Percentiles rank a stretch among this genome's conserved stretches.
Conservation (phyloP, 1,284 basidiomycete species). For the Salmacisia buchloeana region DNA sequence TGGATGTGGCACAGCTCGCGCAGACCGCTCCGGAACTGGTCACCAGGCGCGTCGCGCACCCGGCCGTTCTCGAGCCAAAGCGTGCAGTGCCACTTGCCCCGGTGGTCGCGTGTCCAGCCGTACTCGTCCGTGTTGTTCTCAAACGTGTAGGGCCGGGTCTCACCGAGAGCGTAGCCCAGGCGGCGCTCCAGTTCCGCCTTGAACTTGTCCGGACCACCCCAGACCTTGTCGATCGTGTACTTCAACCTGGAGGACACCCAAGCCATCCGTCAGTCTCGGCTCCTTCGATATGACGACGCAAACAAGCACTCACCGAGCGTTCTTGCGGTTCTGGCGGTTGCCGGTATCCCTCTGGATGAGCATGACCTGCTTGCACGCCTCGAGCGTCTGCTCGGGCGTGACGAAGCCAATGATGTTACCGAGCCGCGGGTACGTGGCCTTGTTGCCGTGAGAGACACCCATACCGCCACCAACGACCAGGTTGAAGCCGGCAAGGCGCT, state of each 20-base stretch:
- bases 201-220: conserved; percentile 63
- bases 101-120: conserved; percentile 82
- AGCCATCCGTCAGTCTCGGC: conserved; percentile 49
- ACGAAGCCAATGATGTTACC: conserved; percentile 89
- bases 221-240: conserved; percentile 86
- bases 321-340: conserved; percentile 66
- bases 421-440: conserved; percentile 93
- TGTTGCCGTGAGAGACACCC: conserved; percentile 98
- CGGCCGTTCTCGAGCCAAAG: conserved; percentile 97
- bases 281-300: conserved; percentile 56
- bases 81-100: conserved; percentile 86
- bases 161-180: conserved; percentile 69
- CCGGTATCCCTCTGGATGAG: conserved; percentile 91
- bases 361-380: conserved; percentile 88
- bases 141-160: conserved; percentile 71
- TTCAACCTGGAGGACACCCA: conserved; percentile 58
- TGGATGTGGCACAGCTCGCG: conserved; percentile 87
- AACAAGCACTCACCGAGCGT: conserved; percentile 25
- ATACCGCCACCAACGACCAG: conserved; percentile 73
- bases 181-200: conserved; percentile 83
- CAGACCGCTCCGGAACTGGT: conserved; percentile 87
- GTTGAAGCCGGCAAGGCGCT: conserved; percentile 53
- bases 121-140: conserved; percentile 87
- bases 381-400: conserved; percentile 74
- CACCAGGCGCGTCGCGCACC: conserved; percentile 82